Evolutionary conservation across 106 monocot species (phyloP).

Genomic region (Narthecium ossifragum): DNA sequence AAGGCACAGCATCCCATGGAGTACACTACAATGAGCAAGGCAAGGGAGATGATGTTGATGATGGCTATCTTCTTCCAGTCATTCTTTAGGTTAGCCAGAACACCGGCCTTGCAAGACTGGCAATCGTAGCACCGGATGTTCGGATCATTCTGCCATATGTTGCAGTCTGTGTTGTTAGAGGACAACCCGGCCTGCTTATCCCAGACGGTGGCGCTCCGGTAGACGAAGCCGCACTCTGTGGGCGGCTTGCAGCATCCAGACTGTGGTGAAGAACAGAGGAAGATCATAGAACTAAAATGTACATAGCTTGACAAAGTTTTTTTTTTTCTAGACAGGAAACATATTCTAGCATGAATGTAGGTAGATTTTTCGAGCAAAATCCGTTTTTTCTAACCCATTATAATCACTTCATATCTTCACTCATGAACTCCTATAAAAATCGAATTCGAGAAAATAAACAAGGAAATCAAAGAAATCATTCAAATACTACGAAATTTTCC

Average conservation of each 20-base stretch:
- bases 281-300: not conserved
- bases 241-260: constrained; percentile 3
- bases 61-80: constrained; percentile 2
- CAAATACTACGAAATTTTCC: too few relatives aligned
- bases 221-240: not conserved
- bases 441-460: too few relatives aligned
- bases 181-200: not conserved
- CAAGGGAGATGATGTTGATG: not conserved
- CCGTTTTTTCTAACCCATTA: too few relatives aligned
- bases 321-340: not conserved
- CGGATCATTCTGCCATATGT: not conserved
- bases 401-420: not conserved
- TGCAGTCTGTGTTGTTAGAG: not conserved
- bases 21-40: not conserved
- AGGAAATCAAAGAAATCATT: too few relatives aligned
- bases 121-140: not conserved
- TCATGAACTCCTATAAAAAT: too few relatives aligned
- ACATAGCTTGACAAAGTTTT: not conserved
- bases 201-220: not conserved
- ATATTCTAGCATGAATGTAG: too few relatives aligned
- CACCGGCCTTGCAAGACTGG: not conserved
- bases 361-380: too few relatives aligned
- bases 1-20: not conserved
- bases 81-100: not conserved
- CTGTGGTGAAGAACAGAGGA: not conserved